A percentile compares a stretch with the other conserved stretches of the same genome.
Conservation (phyloP, 1,284 basidiomycete species). For the Ceratobasidium sp. region DNA sequence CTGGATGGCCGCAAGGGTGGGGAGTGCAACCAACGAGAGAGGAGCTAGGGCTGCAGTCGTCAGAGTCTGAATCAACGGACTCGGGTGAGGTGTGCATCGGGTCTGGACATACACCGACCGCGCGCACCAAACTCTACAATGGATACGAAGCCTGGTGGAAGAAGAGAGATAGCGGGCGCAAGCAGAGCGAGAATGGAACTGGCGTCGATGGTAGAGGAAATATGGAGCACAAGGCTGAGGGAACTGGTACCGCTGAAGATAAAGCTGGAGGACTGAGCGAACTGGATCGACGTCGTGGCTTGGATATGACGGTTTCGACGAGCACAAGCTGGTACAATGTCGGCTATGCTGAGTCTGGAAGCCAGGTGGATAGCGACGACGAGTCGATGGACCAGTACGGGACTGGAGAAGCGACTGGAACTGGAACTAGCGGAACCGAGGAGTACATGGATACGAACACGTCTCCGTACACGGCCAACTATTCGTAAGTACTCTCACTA, state of each 20-base stretch:
- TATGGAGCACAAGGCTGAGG: too few species aligned
- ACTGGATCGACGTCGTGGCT: not conserved
- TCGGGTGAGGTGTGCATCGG: conserved; percentile 3
- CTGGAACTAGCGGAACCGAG: too few species aligned
- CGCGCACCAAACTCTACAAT: not conserved
- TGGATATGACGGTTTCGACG: not conserved
- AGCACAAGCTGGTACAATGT: too few species aligned
- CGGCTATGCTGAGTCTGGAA: not conserved
- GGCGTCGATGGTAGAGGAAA: too few species aligned
- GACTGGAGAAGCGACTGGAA: too few species aligned
- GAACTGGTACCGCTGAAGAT: too few species aligned
- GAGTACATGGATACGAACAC: not conserved
- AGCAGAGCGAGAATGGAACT: not conserved
- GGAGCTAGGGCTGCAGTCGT: not conserved
- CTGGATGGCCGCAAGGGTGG: too few species aligned
- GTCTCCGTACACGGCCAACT: not conserved
- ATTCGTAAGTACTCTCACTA: not conserved
- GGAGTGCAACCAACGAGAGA: too few species aligned
- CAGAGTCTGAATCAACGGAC: not conserved
- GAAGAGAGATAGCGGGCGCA: not conserved
- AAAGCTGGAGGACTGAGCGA: too few species aligned
- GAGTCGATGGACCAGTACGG: too few species aligned
- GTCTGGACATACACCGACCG: not conserved
- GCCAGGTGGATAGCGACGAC: not conserved
- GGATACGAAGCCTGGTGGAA: not conserved